A percentile compares a stretch with the other conserved stretches of the same genome.
These are phyloP conservation scores for Limonomyces culmigenus DNA, from an alignment of 1,284 basidiomycete species.

Conservation along the genomic window DNA sequence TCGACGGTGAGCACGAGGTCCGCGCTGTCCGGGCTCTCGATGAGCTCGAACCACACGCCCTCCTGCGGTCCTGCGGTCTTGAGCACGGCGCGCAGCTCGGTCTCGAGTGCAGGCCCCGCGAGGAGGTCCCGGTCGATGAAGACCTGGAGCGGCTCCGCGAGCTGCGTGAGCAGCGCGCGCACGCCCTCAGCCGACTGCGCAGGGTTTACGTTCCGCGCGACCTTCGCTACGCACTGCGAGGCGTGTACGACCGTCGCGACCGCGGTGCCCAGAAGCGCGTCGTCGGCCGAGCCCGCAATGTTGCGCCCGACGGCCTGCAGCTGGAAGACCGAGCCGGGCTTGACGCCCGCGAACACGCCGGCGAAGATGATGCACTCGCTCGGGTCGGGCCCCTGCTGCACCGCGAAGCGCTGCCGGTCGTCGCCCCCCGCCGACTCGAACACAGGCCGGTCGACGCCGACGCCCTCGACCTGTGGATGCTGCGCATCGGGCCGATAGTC, in stretches of 20 bases:
- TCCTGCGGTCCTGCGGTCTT: too few species aligned
- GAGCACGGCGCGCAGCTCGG: too few species aligned
- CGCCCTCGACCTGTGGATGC: too few species aligned
- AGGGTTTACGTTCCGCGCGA: not conserved
- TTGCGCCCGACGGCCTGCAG: not conserved
- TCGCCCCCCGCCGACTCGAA: too few species aligned
- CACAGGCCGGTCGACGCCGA: too few species aligned
- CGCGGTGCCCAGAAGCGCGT: too few species aligned
- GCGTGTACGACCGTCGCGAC: not conserved
- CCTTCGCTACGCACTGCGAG: not conserved
- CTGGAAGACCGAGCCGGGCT: not conserved
- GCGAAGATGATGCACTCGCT: not conserved
- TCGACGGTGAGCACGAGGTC: not conserved
- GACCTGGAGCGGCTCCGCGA: not conserved
- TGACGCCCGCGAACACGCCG: not conserved
- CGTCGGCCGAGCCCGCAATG: too few species aligned
- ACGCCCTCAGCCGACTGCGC: too few species aligned
- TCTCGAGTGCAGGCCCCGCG: too few species aligned
- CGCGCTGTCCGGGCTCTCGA: not conserved
- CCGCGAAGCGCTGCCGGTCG: not conserved
- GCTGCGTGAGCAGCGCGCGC: not conserved
- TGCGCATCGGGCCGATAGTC: too few species aligned
- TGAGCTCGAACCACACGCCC: too few species aligned
- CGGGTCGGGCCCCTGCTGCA: not conserved
- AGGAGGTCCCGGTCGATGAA: too few species aligned